Conservation (phyloP, 371 early-diverging fungal species). For the Nematocida ironsii region DNA sequence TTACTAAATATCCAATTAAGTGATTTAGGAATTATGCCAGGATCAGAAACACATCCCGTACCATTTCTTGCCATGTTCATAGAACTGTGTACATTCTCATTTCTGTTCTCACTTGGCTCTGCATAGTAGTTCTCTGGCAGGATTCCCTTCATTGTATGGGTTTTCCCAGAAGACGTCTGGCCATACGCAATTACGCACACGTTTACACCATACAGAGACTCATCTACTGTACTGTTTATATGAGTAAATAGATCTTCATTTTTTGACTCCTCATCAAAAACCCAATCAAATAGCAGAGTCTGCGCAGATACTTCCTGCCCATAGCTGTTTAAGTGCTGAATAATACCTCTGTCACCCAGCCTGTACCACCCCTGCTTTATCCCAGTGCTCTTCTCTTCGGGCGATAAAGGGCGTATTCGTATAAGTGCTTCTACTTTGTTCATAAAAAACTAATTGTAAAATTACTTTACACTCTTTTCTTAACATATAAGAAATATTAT, state of each 20-base stretch:
- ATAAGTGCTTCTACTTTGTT: slow-evolving; percentile 47
- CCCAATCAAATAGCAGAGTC: slow-evolving; percentile 75
- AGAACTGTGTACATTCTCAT: background rate
- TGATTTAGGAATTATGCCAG: slow-evolving; percentile 62
- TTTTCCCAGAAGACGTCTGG: slow-evolving; percentile 95
- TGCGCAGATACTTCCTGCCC: slow-evolving; percentile 38
- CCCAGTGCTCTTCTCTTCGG: slow-evolving; percentile 23
- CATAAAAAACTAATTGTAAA: slow-evolving; percentile 41
- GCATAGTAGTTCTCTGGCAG: background rate
- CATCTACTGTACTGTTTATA: slow-evolving; percentile 83
- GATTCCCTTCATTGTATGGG: slow-evolving; percentile 80
- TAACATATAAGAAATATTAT: background rate
- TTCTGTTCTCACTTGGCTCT: background rate
- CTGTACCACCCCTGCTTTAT: slow-evolving; percentile 29
- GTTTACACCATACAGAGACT: slow-evolving; percentile 88
- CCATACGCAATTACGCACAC: slow-evolving; percentile 97
- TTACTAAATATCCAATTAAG: slow-evolving; percentile 58
- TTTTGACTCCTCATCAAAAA: slow-evolving; percentile 75
- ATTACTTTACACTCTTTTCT: slow-evolving; percentile 8
- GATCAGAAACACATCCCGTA: background rate
- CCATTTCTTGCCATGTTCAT: slow-evolving; percentile 7
- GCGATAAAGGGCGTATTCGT: slow-evolving; percentile 40
- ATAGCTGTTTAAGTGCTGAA: slow-evolving; percentile 26
- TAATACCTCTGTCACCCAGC: slow-evolving; percentile 42
- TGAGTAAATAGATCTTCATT: slow-evolving; percentile 86